A percentile compares a stretch with the other conserved stretches of the same genome.
Conservation (phyloP, 2,329 filamentous ascomycete species). For the Colletotrichum orchidophilum region DNA sequence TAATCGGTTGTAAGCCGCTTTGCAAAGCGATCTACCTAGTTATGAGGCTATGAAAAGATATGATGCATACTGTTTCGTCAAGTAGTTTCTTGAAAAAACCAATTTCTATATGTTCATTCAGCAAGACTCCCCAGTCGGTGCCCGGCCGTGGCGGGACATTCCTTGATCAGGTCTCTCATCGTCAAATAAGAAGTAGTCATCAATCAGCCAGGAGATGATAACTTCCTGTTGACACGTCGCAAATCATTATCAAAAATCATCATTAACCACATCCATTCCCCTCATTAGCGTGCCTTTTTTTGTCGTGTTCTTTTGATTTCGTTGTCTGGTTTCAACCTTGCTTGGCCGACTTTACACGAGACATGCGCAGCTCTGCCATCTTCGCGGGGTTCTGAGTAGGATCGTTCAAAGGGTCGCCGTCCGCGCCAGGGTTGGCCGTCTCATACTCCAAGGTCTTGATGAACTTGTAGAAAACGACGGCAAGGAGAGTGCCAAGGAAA, state of each 20-base stretch:
- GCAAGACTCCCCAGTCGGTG: not conserved
- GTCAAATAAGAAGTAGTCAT: not conserved
- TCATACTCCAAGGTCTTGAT: slow-evolving; percentile 53
- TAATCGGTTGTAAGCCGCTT: slow-evolving; percentile 40
- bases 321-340: slow-evolving; percentile 6
- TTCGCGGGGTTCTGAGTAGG: slow-evolving; percentile 55
- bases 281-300: slow-evolving; percentile 15
- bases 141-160: not conserved
- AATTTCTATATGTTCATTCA: slow-evolving; percentile 6
- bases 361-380: slow-evolving; percentile 38
- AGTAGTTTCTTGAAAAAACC: not conserved
- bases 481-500: slow-evolving; percentile 44
- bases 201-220: not conserved
- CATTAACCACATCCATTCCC: slow-evolving; percentile 19
- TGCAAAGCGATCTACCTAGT: not conserved
- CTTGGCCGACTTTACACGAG: slow-evolving; percentile 26
- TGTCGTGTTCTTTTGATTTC: not conserved
- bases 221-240: not conserved
- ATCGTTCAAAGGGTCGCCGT: slow-evolving; percentile 54
- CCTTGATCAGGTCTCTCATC: not conserved
- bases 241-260: slow-evolving; percentile 13
- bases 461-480: slow-evolving; percentile 49
- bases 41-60: not conserved
- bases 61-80: not conserved
- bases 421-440: slow-evolving; percentile 58